phyloP scores from a whole-genome alignment of 768 basidiomycete genomes.

The Cytidiella melzeri region DNA sequence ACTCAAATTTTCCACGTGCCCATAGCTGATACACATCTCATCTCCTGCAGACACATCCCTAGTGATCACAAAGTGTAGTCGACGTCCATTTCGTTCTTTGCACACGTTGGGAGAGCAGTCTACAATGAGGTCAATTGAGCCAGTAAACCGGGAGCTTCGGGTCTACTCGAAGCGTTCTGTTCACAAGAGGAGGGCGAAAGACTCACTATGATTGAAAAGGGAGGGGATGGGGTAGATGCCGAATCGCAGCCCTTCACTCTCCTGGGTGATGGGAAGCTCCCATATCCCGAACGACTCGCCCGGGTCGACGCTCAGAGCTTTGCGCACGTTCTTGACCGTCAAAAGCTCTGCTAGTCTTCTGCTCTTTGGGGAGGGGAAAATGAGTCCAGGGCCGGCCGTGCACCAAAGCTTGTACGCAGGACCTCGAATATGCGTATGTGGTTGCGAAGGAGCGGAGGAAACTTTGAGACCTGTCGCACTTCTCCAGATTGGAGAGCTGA shows the following conservation, averaged over 20 bases:
- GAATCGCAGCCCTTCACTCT: slow-evolving; percentile 55
- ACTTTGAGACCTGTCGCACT: slow-evolving; percentile 35
- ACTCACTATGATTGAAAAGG: slow-evolving; percentile 63
- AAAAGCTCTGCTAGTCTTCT: slow-evolving; percentile 29
- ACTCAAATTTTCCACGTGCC: slow-evolving; percentile 32
- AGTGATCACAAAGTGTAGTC: slow-evolving; percentile 41
- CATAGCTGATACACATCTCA: slow-evolving; percentile 55
- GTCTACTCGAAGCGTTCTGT: neutral
- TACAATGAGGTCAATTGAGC: slow-evolving; percentile 24
- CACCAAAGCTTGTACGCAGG: slow-evolving; percentile 22
- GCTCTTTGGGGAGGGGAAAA: slow-evolving; percentile 21
- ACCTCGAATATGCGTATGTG: slow-evolving; percentile 52
- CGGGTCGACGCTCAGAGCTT: slow-evolving; percentile 49
- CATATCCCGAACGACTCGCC: slow-evolving; percentile 69
- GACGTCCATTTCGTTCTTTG: slow-evolving; percentile 39
- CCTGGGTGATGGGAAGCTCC: slow-evolving; percentile 40
- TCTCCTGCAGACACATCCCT: slow-evolving; percentile 40
- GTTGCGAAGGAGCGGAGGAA: slow-evolving; percentile 45
- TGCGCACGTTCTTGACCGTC: slow-evolving; percentile 41
- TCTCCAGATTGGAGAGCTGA: slow-evolving; percentile 57
- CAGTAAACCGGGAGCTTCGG: slow-evolving; percentile 5
- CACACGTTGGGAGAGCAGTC: slow-evolving; percentile 49
- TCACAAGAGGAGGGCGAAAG: neutral
- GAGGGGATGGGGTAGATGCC: slow-evolving; percentile 54
- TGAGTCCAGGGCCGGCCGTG: neutral